Base-by-base conservation (phyloP, 1,139 yeast genomes). In the Pichia sp. region DNA sequence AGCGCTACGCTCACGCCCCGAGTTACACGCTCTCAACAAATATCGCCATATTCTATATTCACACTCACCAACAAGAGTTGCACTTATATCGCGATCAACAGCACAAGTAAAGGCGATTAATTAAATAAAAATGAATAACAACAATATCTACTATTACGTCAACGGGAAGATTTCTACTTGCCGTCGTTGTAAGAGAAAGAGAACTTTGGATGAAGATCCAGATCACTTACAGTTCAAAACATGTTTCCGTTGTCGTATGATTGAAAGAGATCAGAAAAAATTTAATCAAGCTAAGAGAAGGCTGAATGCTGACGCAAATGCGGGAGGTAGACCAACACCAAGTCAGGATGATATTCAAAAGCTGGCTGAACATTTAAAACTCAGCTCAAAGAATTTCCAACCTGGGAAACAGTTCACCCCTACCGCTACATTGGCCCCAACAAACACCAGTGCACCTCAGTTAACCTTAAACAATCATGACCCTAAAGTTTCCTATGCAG, bases 111-210 rank as follows among this genome's bases (percentile, higher is more conserved):
- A 8, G 10, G 7, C 16, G 26, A 9, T 3, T 10, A 48, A 38
- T 37, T 37, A 27, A 44, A 44, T 32, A 41, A 35, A 23, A 42
- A 31, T 31, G 48, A 31, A 31, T 31, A 31, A 31, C 4, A 16
- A 16, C 23, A 54, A 52, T 23, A 42, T 41, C n/a, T 58, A 54
- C 40, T 55, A 57, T 41, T 56, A 54, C 40, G 51, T 55, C 34
- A 53, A 58, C 40, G 62, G 63, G 29, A 58, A 58, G 42, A 59
- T 61, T 11, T 54, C 60, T 8, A 56, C 62, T 1, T 76, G 81
- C 55, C 79, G 81, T 60, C 73, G 81, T 54, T 76, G 81, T 63
- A 76, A 76, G 55, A 64, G 80, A 49, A 72, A 72, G 69, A 69
- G 81, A 65, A 69, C 74, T 54, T 75, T 72, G 47, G 77, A 75